phyloP scores from a whole-genome alignment of 1,284 basidiomycete genomes.

The Pseudozyma sp. region DNA sequence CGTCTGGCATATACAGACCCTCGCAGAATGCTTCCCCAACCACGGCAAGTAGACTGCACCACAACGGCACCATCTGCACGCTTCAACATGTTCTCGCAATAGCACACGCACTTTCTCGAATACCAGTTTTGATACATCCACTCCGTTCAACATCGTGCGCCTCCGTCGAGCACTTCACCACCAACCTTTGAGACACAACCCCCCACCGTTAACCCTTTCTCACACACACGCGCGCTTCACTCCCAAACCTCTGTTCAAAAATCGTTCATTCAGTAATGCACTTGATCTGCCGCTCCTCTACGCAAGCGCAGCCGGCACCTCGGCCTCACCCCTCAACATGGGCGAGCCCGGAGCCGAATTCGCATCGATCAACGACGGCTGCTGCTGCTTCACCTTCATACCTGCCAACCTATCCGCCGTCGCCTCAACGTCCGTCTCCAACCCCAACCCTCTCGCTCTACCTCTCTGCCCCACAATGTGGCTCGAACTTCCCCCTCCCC shows the following conservation, averaged over 20 bases:
- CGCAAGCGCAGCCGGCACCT: constrained; percentile 36
- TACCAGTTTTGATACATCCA: background rate
- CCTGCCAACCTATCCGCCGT: constrained; percentile 16
- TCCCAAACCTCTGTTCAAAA: background rate
- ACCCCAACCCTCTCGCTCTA: constrained; percentile 32
- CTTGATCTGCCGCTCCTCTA: constrained; percentile 1
- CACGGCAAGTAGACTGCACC: constrained; percentile 20
- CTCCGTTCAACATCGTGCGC: too few relatives aligned
- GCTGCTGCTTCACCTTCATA: constrained; percentile 5
- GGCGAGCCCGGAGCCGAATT: constrained; percentile 30
- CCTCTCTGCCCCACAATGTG: constrained; percentile 45
- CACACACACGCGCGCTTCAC: too few relatives aligned
- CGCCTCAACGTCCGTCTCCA: constrained; percentile 19
- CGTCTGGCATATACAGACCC: constrained; percentile 13
- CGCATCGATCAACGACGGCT: constrained; percentile 36
- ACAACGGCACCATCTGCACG: background rate
- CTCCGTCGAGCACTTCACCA: too few relatives aligned
- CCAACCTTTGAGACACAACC: too few relatives aligned
- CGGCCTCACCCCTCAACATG: constrained; percentile 20
- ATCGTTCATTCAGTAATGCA: background rate
- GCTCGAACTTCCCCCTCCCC: constrained; percentile 13
- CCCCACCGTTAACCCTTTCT: too few relatives aligned
- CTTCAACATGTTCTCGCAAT: background rate
- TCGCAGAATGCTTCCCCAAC: constrained; percentile 52
- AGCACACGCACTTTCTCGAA: background rate